These are phyloP conservation scores for Ogataea sp. DNA, from an alignment of 805 yeast genomes.

Conservation along the genomic window DNA sequence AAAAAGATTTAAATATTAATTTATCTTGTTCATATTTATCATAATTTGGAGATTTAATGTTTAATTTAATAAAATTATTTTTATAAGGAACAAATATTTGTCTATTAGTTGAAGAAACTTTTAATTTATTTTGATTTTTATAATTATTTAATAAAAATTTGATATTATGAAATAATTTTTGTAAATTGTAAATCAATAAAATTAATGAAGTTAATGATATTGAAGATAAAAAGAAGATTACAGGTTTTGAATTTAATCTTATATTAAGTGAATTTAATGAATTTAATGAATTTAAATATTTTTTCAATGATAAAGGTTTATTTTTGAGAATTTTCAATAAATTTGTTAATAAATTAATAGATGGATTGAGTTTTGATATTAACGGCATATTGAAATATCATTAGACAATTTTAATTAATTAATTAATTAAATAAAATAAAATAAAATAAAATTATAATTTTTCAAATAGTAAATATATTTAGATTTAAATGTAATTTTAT, in stretches of 20 bases:
- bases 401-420: too few relatives aligned
- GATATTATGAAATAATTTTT: conserved; percentile 12
- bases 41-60: conserved; percentile 37
- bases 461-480: too few relatives aligned
- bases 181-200: conserved; percentile 14
- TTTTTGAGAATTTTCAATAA: too few relatives aligned
- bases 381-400: too few relatives aligned
- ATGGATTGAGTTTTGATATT: too few relatives aligned
- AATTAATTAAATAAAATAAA: too few relatives aligned
- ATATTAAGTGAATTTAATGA: conserved; percentile 11
- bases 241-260: conserved; percentile 24
- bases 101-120: conserved; percentile 17
- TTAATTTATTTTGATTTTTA: background rate
- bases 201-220: conserved; percentile 17
- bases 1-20: conserved; percentile 40
- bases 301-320: too few relatives aligned
- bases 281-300: background rate
- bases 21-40: conserved; percentile 51
- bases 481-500: too few relatives aligned
- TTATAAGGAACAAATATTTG: conserved; percentile 42
- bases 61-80: conserved; percentile 28
- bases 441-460: too few relatives aligned
- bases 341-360: too few relatives aligned
- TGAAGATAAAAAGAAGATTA: conserved; percentile 22
- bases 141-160: background rate